phyloP scores from a whole-genome alignment of 306 rosid genomes.

The Casuarina cunninghamiana region DNA sequence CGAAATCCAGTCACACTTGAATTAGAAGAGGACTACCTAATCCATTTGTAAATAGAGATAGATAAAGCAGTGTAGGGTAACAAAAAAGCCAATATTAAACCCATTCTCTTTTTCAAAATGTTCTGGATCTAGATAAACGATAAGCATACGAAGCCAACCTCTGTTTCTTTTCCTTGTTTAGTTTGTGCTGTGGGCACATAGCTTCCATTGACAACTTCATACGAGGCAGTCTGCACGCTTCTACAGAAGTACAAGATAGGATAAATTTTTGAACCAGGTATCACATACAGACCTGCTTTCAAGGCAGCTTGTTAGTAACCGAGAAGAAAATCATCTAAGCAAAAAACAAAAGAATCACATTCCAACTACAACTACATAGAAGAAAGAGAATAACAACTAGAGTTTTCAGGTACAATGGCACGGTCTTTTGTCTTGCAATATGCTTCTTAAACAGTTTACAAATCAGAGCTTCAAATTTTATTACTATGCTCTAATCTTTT shows the following conservation, averaged over 20 bases:
- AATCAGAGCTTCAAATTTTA: background rate
- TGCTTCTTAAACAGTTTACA: background rate
- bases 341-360: background rate
- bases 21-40: too few species aligned
- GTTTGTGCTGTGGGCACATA: constrained; percentile 47
- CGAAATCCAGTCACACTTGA: too few species aligned
- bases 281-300: constrained; percentile 32
- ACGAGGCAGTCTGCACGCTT: constrained; percentile 63
- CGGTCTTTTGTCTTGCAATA: background rate
- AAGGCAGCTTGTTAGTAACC: constrained; percentile 9
- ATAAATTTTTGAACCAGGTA: constrained; percentile 39
- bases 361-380: background rate
- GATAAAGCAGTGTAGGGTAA: too few species aligned
- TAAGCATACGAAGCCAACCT: constrained; percentile 34
- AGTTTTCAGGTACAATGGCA: background rate
- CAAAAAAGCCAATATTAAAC: background rate
- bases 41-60: too few species aligned
- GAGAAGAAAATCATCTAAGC: constrained; percentile 9
- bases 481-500: background rate
- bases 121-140: constrained; percentile 1
- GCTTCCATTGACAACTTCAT: constrained; percentile 78
- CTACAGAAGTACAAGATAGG: constrained; percentile 47
- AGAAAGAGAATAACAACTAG: background rate
- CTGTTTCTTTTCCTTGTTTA: constrained; percentile 37
- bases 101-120: background rate